Percentiles rank a stretch among this genome's conserved stretches.
Conservation (phyloP, 495 filamentous ascomycete species). For the Lepidopterella palustris region DNA sequence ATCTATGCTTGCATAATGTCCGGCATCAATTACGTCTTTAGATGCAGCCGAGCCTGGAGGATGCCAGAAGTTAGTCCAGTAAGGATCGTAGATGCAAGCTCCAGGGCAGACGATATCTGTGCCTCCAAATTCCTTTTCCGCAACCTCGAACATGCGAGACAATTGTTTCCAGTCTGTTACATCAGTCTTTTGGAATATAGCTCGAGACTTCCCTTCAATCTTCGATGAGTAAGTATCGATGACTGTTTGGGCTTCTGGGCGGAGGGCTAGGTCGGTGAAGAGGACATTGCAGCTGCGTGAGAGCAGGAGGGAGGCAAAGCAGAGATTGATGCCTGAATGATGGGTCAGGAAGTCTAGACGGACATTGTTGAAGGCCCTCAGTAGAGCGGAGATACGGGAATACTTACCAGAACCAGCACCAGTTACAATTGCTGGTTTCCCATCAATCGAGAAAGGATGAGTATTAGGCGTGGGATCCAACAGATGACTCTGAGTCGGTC, state of each 20-base stretch:
- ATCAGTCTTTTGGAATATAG: constrained; percentile 57
- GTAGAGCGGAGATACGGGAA: constrained; percentile 30
- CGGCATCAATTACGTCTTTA: constrained; percentile 39
- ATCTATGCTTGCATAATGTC: constrained; percentile 50
- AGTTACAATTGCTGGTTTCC: constrained; percentile 63
- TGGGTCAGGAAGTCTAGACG: not conserved
- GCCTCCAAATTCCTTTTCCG: constrained; percentile 49
- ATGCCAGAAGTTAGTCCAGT: constrained; percentile 62
- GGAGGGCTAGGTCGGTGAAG: constrained; percentile 58
- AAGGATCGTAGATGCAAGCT: constrained; percentile 63
- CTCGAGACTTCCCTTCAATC: constrained; percentile 34
- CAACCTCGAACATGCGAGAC: constrained; percentile 50
- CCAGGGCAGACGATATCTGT: constrained; percentile 63
- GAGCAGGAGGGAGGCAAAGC: constrained; percentile 54
- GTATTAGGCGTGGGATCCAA: not conserved
- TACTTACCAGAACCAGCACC: constrained; percentile 61
- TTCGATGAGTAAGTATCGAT: constrained; percentile 45
- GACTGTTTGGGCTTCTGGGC: constrained; percentile 55
- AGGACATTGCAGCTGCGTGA: constrained; percentile 57
- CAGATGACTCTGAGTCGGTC: too few relatives aligned
- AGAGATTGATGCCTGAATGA: constrained; percentile 49
- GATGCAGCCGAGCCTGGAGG: constrained; percentile 49
- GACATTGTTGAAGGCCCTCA: too few relatives aligned
- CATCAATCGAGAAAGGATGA: constrained; percentile 30
- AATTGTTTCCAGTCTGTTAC: constrained; percentile 57